These are phyloP conservation scores for Corchorus capsularis DNA, from an alignment of 345 rosid genomes.

Conservation along the genomic window DNA sequence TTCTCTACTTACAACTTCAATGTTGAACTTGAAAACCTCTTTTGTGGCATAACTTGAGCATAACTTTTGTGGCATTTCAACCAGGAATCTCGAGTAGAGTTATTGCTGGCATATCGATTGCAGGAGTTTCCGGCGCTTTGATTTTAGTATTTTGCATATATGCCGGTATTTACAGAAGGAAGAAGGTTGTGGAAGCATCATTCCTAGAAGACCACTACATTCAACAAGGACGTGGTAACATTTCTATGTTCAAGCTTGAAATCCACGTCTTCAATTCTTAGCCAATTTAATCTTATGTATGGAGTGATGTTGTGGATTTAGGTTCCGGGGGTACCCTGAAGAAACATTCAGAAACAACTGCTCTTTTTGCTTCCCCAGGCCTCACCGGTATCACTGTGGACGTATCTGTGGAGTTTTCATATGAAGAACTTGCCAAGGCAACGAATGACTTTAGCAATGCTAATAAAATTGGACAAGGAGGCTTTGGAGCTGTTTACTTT, in stretches of 20 bases:
- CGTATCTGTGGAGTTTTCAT: constrained; percentile 83
- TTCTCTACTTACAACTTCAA: constrained; percentile 10
- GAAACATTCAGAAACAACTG: constrained; percentile 34
- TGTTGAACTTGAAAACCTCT: constrained; percentile 10
- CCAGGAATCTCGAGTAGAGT: constrained; percentile 39
- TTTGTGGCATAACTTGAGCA: too few relatives aligned
- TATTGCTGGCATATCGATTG: constrained; percentile 44
- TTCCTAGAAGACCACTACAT: constrained; percentile 23
- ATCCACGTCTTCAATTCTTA: background rate
- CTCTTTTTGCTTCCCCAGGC: constrained; percentile 37
- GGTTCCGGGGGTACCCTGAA: constrained; percentile 32
- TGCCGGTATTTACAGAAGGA: constrained; percentile 29
- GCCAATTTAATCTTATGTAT: background rate
- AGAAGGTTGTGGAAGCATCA: constrained; percentile 26
- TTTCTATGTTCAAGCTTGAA: background rate
- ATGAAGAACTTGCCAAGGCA: constrained; percentile 90
- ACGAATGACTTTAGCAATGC: constrained; percentile 78
- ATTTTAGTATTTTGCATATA: constrained; percentile 20
- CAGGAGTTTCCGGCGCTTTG: constrained; percentile 32
- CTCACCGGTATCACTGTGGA: constrained; percentile 73
- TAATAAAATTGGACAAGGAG: constrained; percentile 89
- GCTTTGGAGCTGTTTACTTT: constrained; percentile 86
- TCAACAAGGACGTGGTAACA: constrained; percentile 29
- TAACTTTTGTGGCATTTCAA: constrained; percentile 25
- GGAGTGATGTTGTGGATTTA: constrained; percentile 13